Percentiles rank a stretch among this genome's conserved stretches.
Evolutionary conservation across 2,329 filamentous ascomycete genomes (phyloP).

Genomic region (Colletotrichum echinochloae): DNA sequence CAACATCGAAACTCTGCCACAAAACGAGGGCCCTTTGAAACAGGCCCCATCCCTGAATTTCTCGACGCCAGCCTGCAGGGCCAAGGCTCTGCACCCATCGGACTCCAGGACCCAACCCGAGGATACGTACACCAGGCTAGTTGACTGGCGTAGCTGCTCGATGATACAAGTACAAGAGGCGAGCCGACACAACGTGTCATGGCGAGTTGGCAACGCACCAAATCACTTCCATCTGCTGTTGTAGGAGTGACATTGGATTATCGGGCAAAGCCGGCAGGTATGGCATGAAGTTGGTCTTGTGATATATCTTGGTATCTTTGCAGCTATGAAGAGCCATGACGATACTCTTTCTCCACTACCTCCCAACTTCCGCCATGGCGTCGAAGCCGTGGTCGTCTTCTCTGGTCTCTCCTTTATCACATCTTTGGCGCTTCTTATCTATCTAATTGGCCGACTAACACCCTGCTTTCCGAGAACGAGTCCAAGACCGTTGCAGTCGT

Average conservation of each 20-base stretch:
- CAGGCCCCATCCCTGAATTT: not conserved
- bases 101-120: slow-evolving; percentile 4
- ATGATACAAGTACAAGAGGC: not conserved
- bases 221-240: not conserved
- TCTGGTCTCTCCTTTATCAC: slow-evolving; percentile 53
- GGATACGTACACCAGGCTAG: no score
- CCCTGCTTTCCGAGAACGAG: slow-evolving; percentile 48
- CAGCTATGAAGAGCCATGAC: slow-evolving; percentile 15
- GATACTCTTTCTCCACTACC: slow-evolving; percentile 51
- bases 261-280: slow-evolving; percentile 23
- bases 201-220: no score
- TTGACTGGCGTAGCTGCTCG: no score
- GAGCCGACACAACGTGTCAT: not conserved
- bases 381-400: slow-evolving; percentile 52
- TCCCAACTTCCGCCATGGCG: slow-evolving; percentile 49
- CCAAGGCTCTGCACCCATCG: slow-evolving; percentile 5
- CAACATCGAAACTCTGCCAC: slow-evolving; percentile 1
- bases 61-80: slow-evolving; percentile 4
- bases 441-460: slow-evolving; percentile 51
- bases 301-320: not conserved
- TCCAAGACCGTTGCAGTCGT: slow-evolving; percentile 46
- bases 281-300: slow-evolving; percentile 8
- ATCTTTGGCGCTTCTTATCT: slow-evolving; percentile 48
- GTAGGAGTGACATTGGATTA: not conserved
- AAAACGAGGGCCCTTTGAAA: not conserved